A percentile compares a stretch with the other conserved stretches of the same genome.
phyloP scores from a whole-genome alignment of 352 stramenopile genomes.

The Globisporangium nagaii region DNA sequence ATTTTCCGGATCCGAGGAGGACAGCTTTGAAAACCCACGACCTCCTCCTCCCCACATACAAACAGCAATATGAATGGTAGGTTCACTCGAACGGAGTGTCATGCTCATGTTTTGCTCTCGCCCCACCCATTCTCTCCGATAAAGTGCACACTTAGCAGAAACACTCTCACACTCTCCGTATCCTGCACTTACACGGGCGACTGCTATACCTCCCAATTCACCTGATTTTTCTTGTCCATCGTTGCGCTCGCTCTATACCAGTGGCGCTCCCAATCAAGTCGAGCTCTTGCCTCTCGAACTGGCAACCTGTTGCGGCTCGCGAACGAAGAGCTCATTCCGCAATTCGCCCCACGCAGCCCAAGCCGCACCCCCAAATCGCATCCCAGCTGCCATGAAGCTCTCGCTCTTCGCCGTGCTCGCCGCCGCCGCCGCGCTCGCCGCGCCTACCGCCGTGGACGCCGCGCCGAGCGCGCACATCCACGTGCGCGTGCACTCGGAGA shows the following conservation, averaged over 20 bases:
- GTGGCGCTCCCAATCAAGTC: not conserved
- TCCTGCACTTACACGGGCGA: not conserved
- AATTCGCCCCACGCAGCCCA: not conserved
- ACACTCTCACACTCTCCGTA: no score
- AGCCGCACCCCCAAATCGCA: not conserved
- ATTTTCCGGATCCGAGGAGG: no score
- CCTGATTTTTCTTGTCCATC: not conserved
- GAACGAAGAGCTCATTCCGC: constrained; percentile 9
- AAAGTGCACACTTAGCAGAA: not conserved
- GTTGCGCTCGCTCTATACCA: not conserved
- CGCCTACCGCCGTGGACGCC: not conserved
- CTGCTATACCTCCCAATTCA: not conserved
- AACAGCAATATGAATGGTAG: not conserved
- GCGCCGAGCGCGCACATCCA: not conserved
- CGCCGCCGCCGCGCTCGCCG: not conserved
- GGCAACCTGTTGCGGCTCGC: no score
- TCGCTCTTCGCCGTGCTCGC: constrained; percentile 3
- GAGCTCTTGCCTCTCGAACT: no score
- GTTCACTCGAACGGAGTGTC: not conserved
- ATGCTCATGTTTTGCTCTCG: no score
- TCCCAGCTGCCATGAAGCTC: not conserved
- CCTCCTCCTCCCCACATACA: not conserved
- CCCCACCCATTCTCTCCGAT: not conserved
- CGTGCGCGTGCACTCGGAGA: constrained; percentile 8
- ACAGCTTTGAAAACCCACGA: no score